These are phyloP conservation scores for Trichoderma hamatum DNA, from an alignment of 2,329 filamentous ascomycete species.

Conservation along the genomic window DNA sequence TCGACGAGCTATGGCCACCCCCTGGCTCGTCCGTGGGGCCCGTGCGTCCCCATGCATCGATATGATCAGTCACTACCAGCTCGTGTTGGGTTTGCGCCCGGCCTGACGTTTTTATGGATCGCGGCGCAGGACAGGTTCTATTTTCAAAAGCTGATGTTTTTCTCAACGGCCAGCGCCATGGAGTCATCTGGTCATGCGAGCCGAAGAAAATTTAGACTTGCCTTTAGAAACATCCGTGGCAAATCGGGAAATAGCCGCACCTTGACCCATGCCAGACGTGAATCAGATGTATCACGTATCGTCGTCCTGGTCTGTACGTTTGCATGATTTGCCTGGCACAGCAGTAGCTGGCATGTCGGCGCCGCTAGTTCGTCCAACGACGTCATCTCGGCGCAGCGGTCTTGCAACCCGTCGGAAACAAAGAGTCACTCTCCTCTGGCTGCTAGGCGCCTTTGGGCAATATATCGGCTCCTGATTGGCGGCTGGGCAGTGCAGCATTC, in stretches of 20 bases:
- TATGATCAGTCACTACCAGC: slow-evolving; percentile 27
- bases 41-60: slow-evolving; percentile 22
- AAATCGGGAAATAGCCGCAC: slow-evolving; percentile 10
- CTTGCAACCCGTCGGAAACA: slow-evolving; percentile 21
- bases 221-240: slow-evolving; percentile 1
- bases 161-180: slow-evolving; percentile 4
- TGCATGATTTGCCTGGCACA: slow-evolving; percentile 19
- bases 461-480: slow-evolving; percentile 1
- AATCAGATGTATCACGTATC: background rate
- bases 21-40: slow-evolving; percentile 8
- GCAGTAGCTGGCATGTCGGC: slow-evolving; percentile 18
- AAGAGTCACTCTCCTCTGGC: background rate
- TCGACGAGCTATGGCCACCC: slow-evolving; percentile 24
- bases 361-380: slow-evolving; percentile 21
- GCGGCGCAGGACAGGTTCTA: slow-evolving; percentile 13
- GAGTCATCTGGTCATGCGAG: slow-evolving; percentile 23
- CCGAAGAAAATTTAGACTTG: slow-evolving; percentile 10
- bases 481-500: background rate
- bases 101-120: slow-evolving; percentile 22
- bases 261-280: slow-evolving; percentile 7
- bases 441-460: slow-evolving; percentile 16
- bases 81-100: slow-evolving; percentile 25
- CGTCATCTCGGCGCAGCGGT: slow-evolving; percentile 19
- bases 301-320: background rate
- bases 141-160: slow-evolving; percentile 22